Base-by-base conservation (phyloP, 2,329 filamentous ascomycete genomes). In the Fusarium decemcellulare region DNA sequence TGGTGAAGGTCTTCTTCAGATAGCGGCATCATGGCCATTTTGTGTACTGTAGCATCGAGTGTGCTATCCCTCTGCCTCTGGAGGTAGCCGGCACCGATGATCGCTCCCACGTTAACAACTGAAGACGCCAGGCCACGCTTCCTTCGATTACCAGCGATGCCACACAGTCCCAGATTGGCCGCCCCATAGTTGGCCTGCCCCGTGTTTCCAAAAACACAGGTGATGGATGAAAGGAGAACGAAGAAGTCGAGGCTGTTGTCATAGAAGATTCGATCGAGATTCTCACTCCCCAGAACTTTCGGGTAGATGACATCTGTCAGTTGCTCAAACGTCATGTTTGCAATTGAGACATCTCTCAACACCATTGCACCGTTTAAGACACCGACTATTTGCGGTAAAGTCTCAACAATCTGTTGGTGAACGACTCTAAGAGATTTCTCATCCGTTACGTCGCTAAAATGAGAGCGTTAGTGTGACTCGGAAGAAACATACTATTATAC, bases 181-280 rank as follows among this genome's bases (percentile, higher is more conserved):
- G 59, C 59, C 2, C 47, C 53, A 29, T 61, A 61, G 4, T 61
- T 61, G 3, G 59, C 43, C 8, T 61, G 59, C 1, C 59, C 59
- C 10, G 52, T 42, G 2, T 61, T 61, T 2, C 59, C 59, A 2
- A 61, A 42, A 1, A 61, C 43, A 18, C 50, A 58, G 7, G 50
- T 57, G 18, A 61, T 48, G 0, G 59, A 61, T 0, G 59, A 58
- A 8, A 61, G 58, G 6, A 61, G 1, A 7, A 61, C 47, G 2
- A 61, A 61, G 3, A 61, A 61, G 18, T 61, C 59, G 8, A 61
- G 18, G 0, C 18, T 47, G 0, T 52, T 34, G 3, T 58, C 52
- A 1, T 40, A 42, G 18, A 61, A 61, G 2, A 61, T 40, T 0
- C 42, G 42, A 44, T 56, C 32, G 0, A 61, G 36, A 5, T 61